phyloP scores from a whole-genome alignment of 345 rosid species.

The Gossypium raimondii region DNA sequence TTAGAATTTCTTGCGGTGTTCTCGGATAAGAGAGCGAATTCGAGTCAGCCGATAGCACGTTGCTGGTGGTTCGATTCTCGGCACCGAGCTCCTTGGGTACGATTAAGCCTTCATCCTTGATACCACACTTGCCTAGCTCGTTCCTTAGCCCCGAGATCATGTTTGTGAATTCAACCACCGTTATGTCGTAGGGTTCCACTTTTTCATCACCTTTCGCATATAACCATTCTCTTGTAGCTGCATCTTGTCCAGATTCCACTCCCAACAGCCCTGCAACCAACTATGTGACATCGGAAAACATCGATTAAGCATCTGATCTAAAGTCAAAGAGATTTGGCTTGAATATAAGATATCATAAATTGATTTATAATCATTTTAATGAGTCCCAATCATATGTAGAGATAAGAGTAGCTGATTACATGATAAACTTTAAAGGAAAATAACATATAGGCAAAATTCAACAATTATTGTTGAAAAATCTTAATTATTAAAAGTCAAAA shows the following conservation, averaged over 20 bases:
- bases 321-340: no score
- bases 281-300: constrained; percentile 14
- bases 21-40: constrained; percentile 31
- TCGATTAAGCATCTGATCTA: background rate
- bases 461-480: no score
- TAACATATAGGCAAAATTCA: no score
- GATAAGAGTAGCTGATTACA: no score
- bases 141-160: constrained; percentile 37
- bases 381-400: no score
- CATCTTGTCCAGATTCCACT: constrained; percentile 70
- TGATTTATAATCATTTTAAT: no score
- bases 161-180: constrained; percentile 37
- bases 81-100: constrained; percentile 39
- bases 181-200: constrained; percentile 37
- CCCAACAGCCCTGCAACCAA: constrained; percentile 53
- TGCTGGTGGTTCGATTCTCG: constrained; percentile 31
- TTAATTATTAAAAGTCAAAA: no score
- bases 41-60: constrained; percentile 32
- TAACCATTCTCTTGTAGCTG: constrained; percentile 41
- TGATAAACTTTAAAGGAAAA: no score
- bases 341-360: no score
- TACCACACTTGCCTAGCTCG: constrained; percentile 31
- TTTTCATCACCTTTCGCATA: constrained; percentile 26
- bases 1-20: constrained; percentile 35
- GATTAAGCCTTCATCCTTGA: constrained; percentile 44